Base-by-base conservation (phyloP, 2,329 filamentous ascomycete genomes). In the Colletotrichum sojae region DNA sequence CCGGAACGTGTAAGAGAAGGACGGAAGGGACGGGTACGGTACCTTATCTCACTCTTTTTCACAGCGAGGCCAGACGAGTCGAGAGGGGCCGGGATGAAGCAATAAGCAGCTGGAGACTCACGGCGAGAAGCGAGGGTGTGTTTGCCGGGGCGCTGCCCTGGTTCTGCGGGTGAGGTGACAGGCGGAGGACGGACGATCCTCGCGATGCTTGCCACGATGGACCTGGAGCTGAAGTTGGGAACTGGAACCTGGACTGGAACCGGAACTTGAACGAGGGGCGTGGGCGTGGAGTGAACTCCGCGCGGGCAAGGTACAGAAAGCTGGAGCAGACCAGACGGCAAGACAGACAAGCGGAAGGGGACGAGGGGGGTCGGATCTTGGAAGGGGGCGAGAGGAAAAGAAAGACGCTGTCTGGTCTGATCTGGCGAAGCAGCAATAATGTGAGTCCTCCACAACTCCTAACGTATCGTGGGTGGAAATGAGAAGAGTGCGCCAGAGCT, bases 351-450 rank as follows among this genome's bases (percentile, higher is more conserved):
- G 20, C n/a, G 40, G 22, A 55, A 48, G 56, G 51, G 31, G 36
- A 48, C 40, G 25, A 56, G 53, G 53, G 46, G 31, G 31, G 31
- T 9, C 8, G 31, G 9, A 36, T 10, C 58, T 58, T 53, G 48
- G 46, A 63, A 31, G 64, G 51, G 36, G 43, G 8, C 60, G 12
- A 65, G 31, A 48, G 62, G 54, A 69, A 65, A 69, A 69, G 66
- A 60, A 59, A 60, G 66, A 18, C 61, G 49, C 53, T 48, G 49
- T 9, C 31, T 36, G 31, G 8, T 36, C 31, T 10, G 31, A 10
- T 46, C 51, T 48, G 18, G 51, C 36, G 51, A 60, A 60, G 62
- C 40, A 60, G 62, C 53, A 53, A 40, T 39, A 45, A 43, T 43
- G 18, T 53, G 56, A 61, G 49, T 55, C 39, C 43, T 36, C 39